Base-by-base conservation (phyloP, 257 asterid species). In the Penstemon barbatus region DNA sequence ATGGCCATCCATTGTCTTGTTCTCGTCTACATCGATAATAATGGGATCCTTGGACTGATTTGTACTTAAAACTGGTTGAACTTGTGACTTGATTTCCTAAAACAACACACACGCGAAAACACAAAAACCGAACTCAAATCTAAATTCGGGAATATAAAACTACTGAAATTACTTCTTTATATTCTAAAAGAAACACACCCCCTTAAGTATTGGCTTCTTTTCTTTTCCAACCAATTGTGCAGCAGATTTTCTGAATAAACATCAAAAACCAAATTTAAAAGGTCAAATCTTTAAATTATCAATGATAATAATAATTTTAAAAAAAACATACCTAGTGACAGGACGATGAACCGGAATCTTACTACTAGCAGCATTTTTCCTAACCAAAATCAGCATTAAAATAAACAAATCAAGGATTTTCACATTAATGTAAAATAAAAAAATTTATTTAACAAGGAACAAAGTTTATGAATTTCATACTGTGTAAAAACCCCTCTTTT, bases 321-420 rank as follows among this genome's bases (percentile, higher is more conserved):
- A 53, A 45, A 13, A 57, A 39, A 66, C 85, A 40, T 72, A 89
- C 97, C 97, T 89, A 57, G 97, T 89, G 58, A 89, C 70, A 0
- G 97, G 97, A 8, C 96, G 87, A 74, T 84, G 91, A 37, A 71
- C 72, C 8, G 85, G 96, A 51, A 57, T 78, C 83, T 79, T 87
- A 70, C 57, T 61, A 50, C 69, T 67, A 55, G 68, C 67, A n/a
- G 55, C 77, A 75, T 75, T 79, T 71, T 78, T 80, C 70, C 98
- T 92, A 78, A 69, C 74, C 74, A 77, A 65, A 63, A 70, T 54
- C 69, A 48, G 53, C 66, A 45, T 60, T 15, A 39, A 7, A 9
- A 1, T 33, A 46, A 15, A 49, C n/a, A 66, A 44, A 67, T 4
- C 6, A 36, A 49, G 56, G 1, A 57, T 13, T 15, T 3, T 25